These are phyloP conservation scores for Abortiporus biennis DNA, from an alignment of 1,284 basidiomycete species.

Conservation along the genomic window DNA sequence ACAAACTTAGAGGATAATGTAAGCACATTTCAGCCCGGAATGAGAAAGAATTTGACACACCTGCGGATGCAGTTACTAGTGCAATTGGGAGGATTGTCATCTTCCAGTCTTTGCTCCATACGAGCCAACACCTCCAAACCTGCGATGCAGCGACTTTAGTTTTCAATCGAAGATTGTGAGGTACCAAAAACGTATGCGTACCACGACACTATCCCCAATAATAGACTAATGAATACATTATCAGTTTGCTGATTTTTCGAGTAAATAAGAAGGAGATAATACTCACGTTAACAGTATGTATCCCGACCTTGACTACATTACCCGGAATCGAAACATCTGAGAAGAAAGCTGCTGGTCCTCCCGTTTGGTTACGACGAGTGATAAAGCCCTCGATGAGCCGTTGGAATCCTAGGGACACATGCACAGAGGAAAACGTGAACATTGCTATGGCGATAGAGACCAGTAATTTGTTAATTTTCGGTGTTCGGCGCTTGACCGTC, in stretches of 20 bases:
- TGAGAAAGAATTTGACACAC: constrained; percentile 11
- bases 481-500: constrained; percentile 24
- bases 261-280: not conserved
- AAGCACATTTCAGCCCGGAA: not conserved
- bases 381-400: constrained; percentile 34
- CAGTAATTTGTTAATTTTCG: constrained; percentile 25
- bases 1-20: constrained; percentile 19
- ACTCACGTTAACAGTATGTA: constrained; percentile 30
- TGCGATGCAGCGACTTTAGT: constrained; percentile 6
- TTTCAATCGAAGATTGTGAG: not conserved
- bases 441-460: constrained; percentile 27
- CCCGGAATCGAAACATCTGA: constrained; percentile 31
- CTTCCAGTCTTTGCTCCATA: constrained; percentile 29
- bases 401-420: constrained; percentile 32
- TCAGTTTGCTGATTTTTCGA: not conserved
- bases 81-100: constrained; percentile 26
- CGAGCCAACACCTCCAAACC: constrained; percentile 33
- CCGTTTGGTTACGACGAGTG: constrained; percentile 23
- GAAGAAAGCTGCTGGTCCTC: constrained; percentile 31
- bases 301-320: constrained; percentile 33
- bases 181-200: constrained; percentile 15
- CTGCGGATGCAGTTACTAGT: constrained; percentile 28
- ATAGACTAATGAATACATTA: constrained; percentile 20
- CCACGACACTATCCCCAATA: constrained; percentile 31
- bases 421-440: constrained; percentile 30